Evolutionary conservation across 148 eudicot genomes (phyloP), one percentile per base, ranked within the genome.

Genomic region (Nyssa sinensis): DNA sequence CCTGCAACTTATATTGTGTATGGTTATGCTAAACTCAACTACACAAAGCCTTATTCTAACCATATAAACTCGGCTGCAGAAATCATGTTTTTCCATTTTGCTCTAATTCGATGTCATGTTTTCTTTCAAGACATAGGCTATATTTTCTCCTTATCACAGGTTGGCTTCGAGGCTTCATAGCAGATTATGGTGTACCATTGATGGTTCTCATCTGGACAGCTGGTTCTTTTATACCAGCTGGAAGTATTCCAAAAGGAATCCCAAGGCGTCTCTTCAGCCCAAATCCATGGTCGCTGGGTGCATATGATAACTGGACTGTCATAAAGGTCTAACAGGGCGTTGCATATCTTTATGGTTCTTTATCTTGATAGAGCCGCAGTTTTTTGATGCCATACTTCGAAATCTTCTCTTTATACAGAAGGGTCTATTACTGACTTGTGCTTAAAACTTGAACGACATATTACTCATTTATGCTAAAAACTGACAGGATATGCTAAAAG

Each of bases 211-310:
- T 86, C 9, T 92, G 94, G 94, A 92, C 97, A 12, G 92, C 82
- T 8, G 55, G 79, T 68, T 92, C 97, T 62, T 92, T 89, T 76
- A 86, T 86, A 75, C 97, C 97, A 55, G 69, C 92, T 33, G 70
- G 59, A 72, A 82, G 78, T 66, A 88, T 92, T 23, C 97, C 97
- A 47, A 83, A 85, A 66, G 92, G 92, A 24, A 89, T 92, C 65
- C 97, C 94, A 37, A 75, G 93, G 57, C 89, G 97, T 13, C 90
- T 92, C 66, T 83, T 86, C 61, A 92, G 97, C 87, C 97, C 97
- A 2, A 89, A 92, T 78, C 97, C 97, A 21, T 92, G 97, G 97
- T 88, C 97, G 0, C 97, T 88, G 32, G 97, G 94, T 62, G 94
- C 97, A 34, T 92, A 92, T 75, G 85, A 80, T 32, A 92, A 92